Percentiles rank a stretch among this genome's conserved stretches.
These are phyloP conservation scores for Hapsidospora chrysogenum DNA, from an alignment of 495 filamentous ascomycete species.

Conservation along the genomic window DNA sequence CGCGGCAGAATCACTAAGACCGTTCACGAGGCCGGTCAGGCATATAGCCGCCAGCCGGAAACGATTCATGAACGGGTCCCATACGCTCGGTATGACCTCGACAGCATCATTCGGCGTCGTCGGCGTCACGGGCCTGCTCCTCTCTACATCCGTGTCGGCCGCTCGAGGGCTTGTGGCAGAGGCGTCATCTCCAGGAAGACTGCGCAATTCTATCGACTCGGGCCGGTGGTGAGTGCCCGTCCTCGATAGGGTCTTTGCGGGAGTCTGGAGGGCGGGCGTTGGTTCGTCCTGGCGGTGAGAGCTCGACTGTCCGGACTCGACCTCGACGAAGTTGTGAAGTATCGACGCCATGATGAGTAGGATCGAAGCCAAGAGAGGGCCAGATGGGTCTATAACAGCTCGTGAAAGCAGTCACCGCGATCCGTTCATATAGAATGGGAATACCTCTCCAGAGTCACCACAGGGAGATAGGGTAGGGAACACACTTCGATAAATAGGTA, in stretches of 20 bases:
- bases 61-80: conserved; percentile 37
- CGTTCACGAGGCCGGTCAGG: conserved; percentile 36
- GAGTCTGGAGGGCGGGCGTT: conserved; percentile 10
- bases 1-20: conserved; percentile 45
- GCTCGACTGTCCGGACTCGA: conserved; percentile 3
- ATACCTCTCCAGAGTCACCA: too few species aligned
- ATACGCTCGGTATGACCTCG: conserved; percentile 15
- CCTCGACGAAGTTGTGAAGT: neutral
- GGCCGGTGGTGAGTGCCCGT: too few species aligned
- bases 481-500: too few species aligned
- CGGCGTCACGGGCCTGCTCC: conserved; percentile 28
- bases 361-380: too few species aligned
- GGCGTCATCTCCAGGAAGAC: conserved; percentile 6
- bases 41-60: conserved; percentile 28
- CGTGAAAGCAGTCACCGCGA: too few species aligned
- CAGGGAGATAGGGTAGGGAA: too few species aligned
- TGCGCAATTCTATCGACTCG: too few species aligned
- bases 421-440: too few species aligned
- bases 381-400: too few species aligned
- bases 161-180: conserved; percentile 18
- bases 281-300: conserved; percentile 1
- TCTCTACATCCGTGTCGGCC: conserved; percentile 34
- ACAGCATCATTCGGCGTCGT: conserved; percentile 1
- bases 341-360: conserved; percentile 1
- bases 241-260: conserved; percentile 16